Evolutionary conservation across 164 flowering plant genomes (phyloP).

Genomic region (Liriodendron chinense): DNA sequence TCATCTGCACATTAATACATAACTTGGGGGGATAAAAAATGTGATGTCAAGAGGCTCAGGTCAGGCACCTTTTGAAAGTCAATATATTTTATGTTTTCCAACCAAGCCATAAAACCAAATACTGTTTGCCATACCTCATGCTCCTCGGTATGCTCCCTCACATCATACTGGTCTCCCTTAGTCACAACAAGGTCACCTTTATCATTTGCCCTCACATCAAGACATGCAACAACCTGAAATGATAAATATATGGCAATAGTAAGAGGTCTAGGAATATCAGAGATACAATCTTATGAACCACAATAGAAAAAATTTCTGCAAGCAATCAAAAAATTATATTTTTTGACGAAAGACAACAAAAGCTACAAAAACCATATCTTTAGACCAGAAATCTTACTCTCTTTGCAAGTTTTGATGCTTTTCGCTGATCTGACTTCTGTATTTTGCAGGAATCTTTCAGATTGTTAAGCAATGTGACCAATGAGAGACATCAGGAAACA

Average conservation of each 20-base stretch:
- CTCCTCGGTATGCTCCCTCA: slow-evolving; percentile 82
- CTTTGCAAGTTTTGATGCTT: slow-evolving; percentile 82
- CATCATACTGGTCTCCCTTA: slow-evolving; percentile 98
- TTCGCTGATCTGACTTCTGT: slow-evolving; percentile 64
- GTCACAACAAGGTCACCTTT: slow-evolving; percentile 96
- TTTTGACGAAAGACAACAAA: neutral
- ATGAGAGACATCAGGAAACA: slow-evolving; percentile 7
- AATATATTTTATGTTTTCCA: no score
- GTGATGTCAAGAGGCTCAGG: neutral
- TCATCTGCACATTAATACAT: neutral
- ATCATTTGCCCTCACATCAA: slow-evolving; percentile 96
- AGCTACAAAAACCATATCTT: neutral
- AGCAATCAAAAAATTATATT: neutral
- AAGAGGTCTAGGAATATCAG: neutral
- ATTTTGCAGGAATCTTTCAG: slow-evolving; percentile 35
- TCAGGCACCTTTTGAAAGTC: no score
- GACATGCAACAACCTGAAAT: slow-evolving; percentile 90
- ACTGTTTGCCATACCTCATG: slow-evolving; percentile 62
- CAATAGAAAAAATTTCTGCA: neutral
- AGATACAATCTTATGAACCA: neutral
- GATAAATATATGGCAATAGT: neutral
- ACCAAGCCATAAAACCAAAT: slow-evolving; percentile 5
- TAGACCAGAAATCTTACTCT: slow-evolving; percentile 50
- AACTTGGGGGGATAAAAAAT: neutral
- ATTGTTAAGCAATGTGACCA: slow-evolving; percentile 24